Base-by-base conservation (phyloP, 208 protist species). In the Plasmodiophora brassicae region DNA sequence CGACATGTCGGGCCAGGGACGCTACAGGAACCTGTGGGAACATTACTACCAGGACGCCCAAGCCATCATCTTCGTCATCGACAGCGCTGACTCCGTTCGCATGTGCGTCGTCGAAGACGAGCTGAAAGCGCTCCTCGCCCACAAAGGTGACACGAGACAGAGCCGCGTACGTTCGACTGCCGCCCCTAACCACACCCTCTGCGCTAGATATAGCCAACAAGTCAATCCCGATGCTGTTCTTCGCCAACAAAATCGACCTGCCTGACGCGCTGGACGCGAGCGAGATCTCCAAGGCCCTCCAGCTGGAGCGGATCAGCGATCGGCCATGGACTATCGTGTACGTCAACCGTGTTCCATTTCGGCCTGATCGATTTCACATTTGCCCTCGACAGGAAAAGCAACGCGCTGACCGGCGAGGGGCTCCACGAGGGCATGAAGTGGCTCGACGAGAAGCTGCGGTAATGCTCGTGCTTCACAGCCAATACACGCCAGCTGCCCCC, bases 11-110 rank as follows among this genome's bases (percentile, higher is more conserved):
- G 93, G 93, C 14, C 89, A 91, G 50, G 91, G 92, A n/a, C 71
- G 92, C 45, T 93, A 93, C 46, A 39, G 91, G 20, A 87, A 71
- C 28, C 89, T 93, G 0, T 95, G 93, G 93, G 92, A 93, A 45
- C 87, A 92, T 46, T 94, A 93, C 85, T 94, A 93, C 60, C 89
- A 91, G 54, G 88, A 91, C 1, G 41, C 87, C 1, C 60, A 93
- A 43, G 93, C 86, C 14, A 91, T 95, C 88, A 93, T 95, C 32
- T 95, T 95, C 90, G 93, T 95, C 36, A 91, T 95, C 28, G 93
- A 95, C 50, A 89, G 87, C 41, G 87, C 91, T 5, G 93, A 95
- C 88, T 89, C 89, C 65, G 35, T 95, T 46, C 85, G 93, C 38
- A 91, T 94, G 88, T 90, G 89, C 44, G 93, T 95, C 14, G 93